These are phyloP conservation scores for Mayamaea pseudoterrestris DNA, from an alignment of 108 stramenopile species.

Conservation along the genomic window DNA sequence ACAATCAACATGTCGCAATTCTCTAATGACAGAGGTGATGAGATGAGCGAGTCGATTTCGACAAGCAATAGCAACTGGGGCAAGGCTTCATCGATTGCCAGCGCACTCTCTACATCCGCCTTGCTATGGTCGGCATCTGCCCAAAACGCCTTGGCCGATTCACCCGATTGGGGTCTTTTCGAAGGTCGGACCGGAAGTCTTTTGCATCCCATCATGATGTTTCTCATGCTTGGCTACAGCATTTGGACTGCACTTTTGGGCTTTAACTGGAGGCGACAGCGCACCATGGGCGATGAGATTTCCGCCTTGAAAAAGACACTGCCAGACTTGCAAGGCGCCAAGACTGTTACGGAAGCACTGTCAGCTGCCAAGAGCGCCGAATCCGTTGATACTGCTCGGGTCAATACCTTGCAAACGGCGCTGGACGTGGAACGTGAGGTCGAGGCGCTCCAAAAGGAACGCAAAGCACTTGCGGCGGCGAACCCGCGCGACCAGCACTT, in stretches of 20 bases:
- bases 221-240: slow-evolving; percentile 42
- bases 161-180: slow-evolving; percentile 37
- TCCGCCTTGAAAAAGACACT: slow-evolving; percentile 45
- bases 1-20: too few species aligned
- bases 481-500: slow-evolving; percentile 82
- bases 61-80: too few species aligned
- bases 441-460: slow-evolving; percentile 50
- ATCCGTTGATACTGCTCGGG: slow-evolving; percentile 39
- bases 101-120: too few species aligned
- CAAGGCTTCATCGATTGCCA: too few species aligned
- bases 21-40: too few species aligned
- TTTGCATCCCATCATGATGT: slow-evolving; percentile 86
- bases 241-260: slow-evolving; percentile 79
- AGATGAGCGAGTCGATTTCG: too few species aligned
- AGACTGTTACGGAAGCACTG: slow-evolving; percentile 32
- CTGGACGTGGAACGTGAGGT: slow-evolving; percentile 38
- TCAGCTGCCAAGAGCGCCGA: slow-evolving; percentile 42
- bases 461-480: slow-evolving; percentile 59
- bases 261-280: slow-evolving; percentile 86
- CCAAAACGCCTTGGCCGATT: slow-evolving; percentile 18
- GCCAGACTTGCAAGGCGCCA: slow-evolving; percentile 30
- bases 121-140: too few species aligned
- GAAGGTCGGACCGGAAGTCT: slow-evolving; percentile 54
- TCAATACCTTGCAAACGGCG: slow-evolving; percentile 35
- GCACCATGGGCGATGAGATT: slow-evolving; percentile 85